phyloP scores from a whole-genome alignment of 768 basidiomycete genomes.

The Kwoniella sp. region DNA sequence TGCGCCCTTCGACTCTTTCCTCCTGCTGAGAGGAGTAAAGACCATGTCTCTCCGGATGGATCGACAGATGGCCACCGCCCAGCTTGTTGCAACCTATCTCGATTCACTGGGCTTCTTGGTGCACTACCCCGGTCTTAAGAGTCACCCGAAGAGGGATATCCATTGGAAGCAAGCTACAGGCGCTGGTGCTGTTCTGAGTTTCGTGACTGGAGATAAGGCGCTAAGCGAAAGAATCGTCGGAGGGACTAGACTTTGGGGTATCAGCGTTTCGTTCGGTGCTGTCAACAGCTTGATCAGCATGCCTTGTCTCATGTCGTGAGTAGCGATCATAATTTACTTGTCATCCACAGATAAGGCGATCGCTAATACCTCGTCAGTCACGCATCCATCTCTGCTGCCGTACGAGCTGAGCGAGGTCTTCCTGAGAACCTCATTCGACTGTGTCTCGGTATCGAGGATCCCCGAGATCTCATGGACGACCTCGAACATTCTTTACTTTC shows the following conservation, averaged over 20 bases:
- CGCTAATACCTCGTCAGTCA: constrained; percentile 63
- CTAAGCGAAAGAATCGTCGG: constrained; percentile 91
- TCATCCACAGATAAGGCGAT: constrained; percentile 7
- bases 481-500: constrained; percentile 88
- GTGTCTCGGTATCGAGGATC: constrained; percentile 97
- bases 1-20: constrained; percentile 93
- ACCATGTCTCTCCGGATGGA: constrained; percentile 96
- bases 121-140: constrained; percentile 84
- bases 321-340: constrained; percentile 42
- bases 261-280: constrained; percentile 95
- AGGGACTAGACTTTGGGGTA: constrained; percentile 90
- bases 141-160: constrained; percentile 81
- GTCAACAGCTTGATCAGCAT: constrained; percentile 98
- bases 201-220: constrained; percentile 87
- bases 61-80: constrained; percentile 80
- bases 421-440: constrained; percentile 98
- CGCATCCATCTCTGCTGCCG: constrained; percentile 93
- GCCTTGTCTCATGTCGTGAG: constrained; percentile 99
- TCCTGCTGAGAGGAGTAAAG: constrained; percentile 91
- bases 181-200: constrained; percentile 89
- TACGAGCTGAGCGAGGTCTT: constrained; percentile 91
- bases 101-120: constrained; percentile 81
- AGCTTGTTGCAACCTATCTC: constrained; percentile 83
- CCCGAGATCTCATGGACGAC: constrained; percentile 88
- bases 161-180: constrained; percentile 89